Base-by-base conservation (phyloP, 1,139 yeast genomes). In the Protomyces gravidus region DNA sequence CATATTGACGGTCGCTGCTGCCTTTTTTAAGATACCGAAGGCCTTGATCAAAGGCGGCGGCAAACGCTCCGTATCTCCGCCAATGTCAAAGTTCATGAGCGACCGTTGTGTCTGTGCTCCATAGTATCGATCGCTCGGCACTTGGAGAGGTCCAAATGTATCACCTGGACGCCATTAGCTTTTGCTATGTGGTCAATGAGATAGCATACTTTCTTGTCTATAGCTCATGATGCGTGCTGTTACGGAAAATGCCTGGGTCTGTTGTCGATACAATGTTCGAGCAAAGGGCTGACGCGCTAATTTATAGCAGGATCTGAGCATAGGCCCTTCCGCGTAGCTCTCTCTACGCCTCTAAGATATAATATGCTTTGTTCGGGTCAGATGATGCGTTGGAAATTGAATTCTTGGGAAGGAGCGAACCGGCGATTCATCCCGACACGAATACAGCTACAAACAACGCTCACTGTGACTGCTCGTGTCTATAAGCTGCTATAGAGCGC, bases 21-120 rank as follows among this genome's bases (percentile, higher is more conserved):
- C 90, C 75, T 89, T 88, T 79, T 92, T 92, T 74, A 92, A 80
- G 57, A 90, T 75, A 74, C 98, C 98, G 71, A 94, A 92, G 2
- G 98, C 96, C 68, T 80, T 81, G 67, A 92, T 85, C 63, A 92
- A 79, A 36, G 98, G 97, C 67, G 82, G 83, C 55, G 98, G 98
- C 85, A 92, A 85, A 65, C 81, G 80, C 70, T 94, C 97, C 65
- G 90, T 83, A 28, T 80, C 78, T 61, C 97, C 97, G 66, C 98
- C 98, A 70, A 92, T 92, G 74, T 89, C 87, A 79, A 92, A 92
- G 80, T 92, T 92, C 75, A 85, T 86, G 68, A 84, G 80, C 13
- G 97, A 76, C 75, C 95, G 82, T 73, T 94, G 97, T 63, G 98
- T 92, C 77, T 92, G 98, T 47, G 98, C 97, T 63, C 98, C 97